Percentiles rank a stretch among this genome's conserved stretches.
These are phyloP conservation scores for Amanita polypyramis DNA, from an alignment of 768 basidiomycete species.

Conservation along the genomic window DNA sequence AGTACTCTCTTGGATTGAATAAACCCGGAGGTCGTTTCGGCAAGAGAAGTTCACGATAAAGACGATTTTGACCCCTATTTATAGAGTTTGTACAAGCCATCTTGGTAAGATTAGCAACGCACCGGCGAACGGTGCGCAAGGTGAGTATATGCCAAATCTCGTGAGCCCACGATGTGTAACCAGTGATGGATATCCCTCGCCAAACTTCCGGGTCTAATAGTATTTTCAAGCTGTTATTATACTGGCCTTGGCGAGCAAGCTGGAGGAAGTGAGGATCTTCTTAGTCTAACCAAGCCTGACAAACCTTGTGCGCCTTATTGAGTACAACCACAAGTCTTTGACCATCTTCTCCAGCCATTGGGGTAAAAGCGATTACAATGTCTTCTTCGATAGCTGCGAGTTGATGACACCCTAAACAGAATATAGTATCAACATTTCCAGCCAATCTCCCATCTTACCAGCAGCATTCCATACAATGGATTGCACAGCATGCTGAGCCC, in stretches of 20 bases:
- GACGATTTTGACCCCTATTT: constrained; percentile 50
- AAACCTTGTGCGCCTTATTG: constrained; percentile 62
- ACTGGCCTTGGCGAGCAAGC: constrained; percentile 62
- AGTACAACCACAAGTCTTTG: constrained; percentile 49
- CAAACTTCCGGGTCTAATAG: constrained; percentile 64
- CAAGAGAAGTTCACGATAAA: constrained; percentile 56
- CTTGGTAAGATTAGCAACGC: constrained; percentile 9
- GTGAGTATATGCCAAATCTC: constrained; percentile 73
- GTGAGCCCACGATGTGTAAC: constrained; percentile 64
- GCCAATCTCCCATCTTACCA: constrained; percentile 29
- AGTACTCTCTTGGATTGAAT: constrained; percentile 47
- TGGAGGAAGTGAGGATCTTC: constrained; percentile 18
- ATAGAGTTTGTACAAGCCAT: not conserved
- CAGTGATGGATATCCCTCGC: constrained; percentile 51
- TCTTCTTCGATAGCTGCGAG: constrained; percentile 60
- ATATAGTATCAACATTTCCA: constrained; percentile 7
- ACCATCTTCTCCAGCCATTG: constrained; percentile 45
- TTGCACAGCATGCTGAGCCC: constrained; percentile 66
- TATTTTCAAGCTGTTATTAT: constrained; percentile 46
- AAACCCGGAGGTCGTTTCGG: constrained; percentile 47
- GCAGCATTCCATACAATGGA: constrained; percentile 61
- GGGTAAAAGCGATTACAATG: constrained; percentile 58
- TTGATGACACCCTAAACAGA: constrained; percentile 46
- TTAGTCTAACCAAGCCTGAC: constrained; percentile 9
- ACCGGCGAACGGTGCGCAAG: constrained; percentile 63